Evolutionary conservation across 345 rosid species (phyloP).

Genomic region (Syzygium aqueum): DNA sequence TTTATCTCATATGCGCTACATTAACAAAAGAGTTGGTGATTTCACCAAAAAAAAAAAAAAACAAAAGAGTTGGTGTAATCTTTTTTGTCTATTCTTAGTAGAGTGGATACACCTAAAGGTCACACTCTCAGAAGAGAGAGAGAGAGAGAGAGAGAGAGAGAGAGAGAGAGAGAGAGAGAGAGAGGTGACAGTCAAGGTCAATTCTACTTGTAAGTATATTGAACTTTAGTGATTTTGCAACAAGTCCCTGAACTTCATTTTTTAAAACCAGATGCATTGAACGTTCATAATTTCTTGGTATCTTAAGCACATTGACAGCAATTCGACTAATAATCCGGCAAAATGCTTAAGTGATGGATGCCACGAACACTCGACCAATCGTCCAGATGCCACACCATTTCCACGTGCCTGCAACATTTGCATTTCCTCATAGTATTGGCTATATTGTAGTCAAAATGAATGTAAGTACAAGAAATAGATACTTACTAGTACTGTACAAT

Average conservation of each 20-base stretch:
- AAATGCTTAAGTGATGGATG: not conserved
- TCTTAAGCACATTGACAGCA: not conserved
- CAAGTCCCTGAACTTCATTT: not conserved
- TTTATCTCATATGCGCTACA: not conserved
- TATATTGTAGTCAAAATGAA: not conserved
- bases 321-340: not conserved
- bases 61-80: too few species aligned
- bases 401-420: not conserved
- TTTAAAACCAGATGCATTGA: not conserved
- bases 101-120: not conserved
- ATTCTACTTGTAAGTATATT: not conserved
- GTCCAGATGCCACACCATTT: not conserved
- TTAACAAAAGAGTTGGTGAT: not conserved
- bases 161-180: not conserved
- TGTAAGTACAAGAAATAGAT: not conserved
- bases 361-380: not conserved
- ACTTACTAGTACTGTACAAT: not conserved
- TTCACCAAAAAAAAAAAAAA: too few species aligned
- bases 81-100: not conserved
- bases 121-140: not conserved
- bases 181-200: not conserved
- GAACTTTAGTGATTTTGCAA: not conserved
- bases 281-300: not conserved
- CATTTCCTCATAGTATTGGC: not conserved
- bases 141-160: too few species aligned